Conservation (phyloP, 768 basidiomycete species). For the Suillus tomentosus region DNA sequence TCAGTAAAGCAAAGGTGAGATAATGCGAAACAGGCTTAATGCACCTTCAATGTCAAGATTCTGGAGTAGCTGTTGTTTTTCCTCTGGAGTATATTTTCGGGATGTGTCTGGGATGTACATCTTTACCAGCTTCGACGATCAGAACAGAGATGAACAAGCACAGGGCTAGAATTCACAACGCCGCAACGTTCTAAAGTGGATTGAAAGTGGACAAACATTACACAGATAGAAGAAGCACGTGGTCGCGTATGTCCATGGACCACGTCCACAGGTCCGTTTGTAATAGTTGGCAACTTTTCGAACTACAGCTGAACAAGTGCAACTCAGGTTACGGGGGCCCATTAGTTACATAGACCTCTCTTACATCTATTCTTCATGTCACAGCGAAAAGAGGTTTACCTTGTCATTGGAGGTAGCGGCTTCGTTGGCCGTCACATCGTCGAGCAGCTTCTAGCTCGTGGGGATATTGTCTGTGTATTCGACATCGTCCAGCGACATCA, state of each 20-base stretch:
- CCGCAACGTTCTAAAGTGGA: neutral
- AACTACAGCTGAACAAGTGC: neutral
- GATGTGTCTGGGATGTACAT: constrained; percentile 27
- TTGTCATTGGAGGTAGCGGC: constrained; percentile 94
- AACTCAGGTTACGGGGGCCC: neutral
- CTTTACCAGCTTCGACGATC: neutral
- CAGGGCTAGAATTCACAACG: neutral
- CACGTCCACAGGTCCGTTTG: neutral
- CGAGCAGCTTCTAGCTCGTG: constrained; percentile 75
- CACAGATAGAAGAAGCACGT: neutral
- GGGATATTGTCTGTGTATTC: constrained; percentile 81
- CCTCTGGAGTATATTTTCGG: constrained; percentile 56
- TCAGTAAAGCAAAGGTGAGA: constrained; percentile 6
- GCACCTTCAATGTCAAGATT: constrained; percentile 83
- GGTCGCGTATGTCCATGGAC: constrained; percentile 1
- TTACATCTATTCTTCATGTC: constrained; percentile 1
- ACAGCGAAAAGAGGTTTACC: constrained; percentile 62
- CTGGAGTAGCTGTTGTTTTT: constrained; percentile 72
- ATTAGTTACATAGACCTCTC: neutral
- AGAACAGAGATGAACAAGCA: neutral
- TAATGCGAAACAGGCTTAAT: constrained; percentile 12
- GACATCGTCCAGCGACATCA: constrained; percentile 92
- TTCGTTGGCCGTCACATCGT: constrained; percentile 93
- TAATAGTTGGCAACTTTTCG: too few relatives aligned
- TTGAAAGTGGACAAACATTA: neutral